Evolutionary conservation across 1,139 yeast genomes (phyloP).

Genomic region (Trichomonascaceae sp.): DNA sequence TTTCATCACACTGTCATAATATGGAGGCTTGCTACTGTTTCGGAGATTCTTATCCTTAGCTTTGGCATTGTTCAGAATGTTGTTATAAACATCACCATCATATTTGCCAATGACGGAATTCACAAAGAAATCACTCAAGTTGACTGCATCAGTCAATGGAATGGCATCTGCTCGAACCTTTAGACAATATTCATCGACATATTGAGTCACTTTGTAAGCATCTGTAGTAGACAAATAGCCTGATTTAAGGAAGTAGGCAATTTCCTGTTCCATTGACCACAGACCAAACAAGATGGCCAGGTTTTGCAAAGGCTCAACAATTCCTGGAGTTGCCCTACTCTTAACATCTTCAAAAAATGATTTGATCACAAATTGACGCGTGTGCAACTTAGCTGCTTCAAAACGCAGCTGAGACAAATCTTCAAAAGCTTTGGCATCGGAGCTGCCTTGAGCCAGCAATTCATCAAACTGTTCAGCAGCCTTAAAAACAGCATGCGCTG

Average conservation of each 20-base stretch:
- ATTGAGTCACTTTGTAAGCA: constrained; percentile 30
- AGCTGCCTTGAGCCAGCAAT: constrained; percentile 24
- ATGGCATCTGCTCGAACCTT: constrained; percentile 59
- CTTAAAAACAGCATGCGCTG: constrained; percentile 32
- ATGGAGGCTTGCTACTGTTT: constrained; percentile 33
- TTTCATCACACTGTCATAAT: constrained; percentile 34
- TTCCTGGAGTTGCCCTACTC: constrained; percentile 19
- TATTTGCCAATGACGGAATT: constrained; percentile 81
- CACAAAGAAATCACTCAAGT: constrained; percentile 75
- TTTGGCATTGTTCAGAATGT: constrained; percentile 40
- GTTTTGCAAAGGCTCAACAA: constrained; percentile 38
- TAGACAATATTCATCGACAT: constrained; percentile 34
- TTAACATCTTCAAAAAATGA: constrained; percentile 34
- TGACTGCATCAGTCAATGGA: constrained; percentile 85
- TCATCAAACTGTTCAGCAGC: constrained; percentile 30
- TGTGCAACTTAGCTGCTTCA: constrained; percentile 40
- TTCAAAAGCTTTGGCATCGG: constrained; percentile 37
- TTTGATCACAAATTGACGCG: constrained; percentile 34
- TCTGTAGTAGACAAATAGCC: constrained; percentile 42
- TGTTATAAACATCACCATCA: constrained; percentile 82
- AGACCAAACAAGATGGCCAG: constrained; percentile 61
- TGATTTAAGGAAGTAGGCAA: constrained; percentile 69
- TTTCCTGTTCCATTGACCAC: constrained; percentile 66
- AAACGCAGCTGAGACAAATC: constrained; percentile 40
- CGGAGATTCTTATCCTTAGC: constrained; percentile 31